phyloP scores from a whole-genome alignment of 1,284 basidiomycete genomes.

The Boletus sp. region DNA sequence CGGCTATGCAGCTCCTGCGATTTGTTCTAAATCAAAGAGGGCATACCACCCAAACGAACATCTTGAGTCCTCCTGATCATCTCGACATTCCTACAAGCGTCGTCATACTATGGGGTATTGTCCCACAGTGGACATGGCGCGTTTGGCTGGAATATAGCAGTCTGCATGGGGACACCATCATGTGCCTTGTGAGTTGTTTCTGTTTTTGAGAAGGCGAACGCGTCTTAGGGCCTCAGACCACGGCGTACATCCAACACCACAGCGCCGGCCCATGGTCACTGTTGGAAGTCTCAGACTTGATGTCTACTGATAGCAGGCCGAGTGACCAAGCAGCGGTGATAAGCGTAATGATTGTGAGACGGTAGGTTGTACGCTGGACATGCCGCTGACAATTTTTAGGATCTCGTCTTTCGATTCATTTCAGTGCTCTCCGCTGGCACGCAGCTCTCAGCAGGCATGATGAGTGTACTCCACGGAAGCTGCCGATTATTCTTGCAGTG shows the following conservation, averaged over 20 bases:
- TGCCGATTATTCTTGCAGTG: slow-evolving; percentile 26
- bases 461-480: slow-evolving; percentile 17
- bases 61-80: slow-evolving; percentile 25
- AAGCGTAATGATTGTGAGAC: slow-evolving; percentile 25
- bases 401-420: slow-evolving; percentile 24
- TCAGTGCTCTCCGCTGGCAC: slow-evolving; percentile 16
- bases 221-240: slow-evolving; percentile 39
- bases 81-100: slow-evolving; percentile 46
- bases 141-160: slow-evolving; percentile 53
- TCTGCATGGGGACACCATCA: slow-evolving; percentile 46
- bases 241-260: slow-evolving; percentile 45
- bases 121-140: slow-evolving; percentile 61
- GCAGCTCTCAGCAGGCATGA: slow-evolving; percentile 17
- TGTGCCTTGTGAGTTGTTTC: slow-evolving; percentile 43
- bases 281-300: slow-evolving; percentile 5
- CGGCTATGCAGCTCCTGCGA: slow-evolving; percentile 45
- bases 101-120: slow-evolving; percentile 49
- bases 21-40: slow-evolving; percentile 34
- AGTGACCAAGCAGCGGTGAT: slow-evolving; percentile 15
- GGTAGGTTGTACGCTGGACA: neutral
- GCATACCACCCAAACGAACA: slow-evolving; percentile 11
- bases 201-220: neutral
- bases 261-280: neutral
- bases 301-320: neutral
- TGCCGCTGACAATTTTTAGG: slow-evolving; percentile 20